Evolutionary conservation across 2,329 filamentous ascomycete species (phyloP), one percentile per base, ranked within the genome.

Genomic region (Aspergillus pseudoterreus): DNA sequence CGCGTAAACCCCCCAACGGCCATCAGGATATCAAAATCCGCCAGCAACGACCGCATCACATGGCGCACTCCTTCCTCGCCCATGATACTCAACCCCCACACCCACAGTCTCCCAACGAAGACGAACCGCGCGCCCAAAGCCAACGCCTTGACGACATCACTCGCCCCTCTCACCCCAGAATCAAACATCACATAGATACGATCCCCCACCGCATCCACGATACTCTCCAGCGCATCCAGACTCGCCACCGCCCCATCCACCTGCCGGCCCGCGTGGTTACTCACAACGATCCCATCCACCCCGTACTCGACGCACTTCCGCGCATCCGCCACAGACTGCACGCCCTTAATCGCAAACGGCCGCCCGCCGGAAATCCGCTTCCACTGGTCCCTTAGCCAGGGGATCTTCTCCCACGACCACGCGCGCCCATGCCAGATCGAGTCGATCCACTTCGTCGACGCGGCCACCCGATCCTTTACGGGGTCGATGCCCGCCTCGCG

Each of bases 191-290:
- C 74, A 59, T 80, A 75, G 3, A 67, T 72, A 48, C 74, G 70
- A 54, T 78, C 73, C 0, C 78, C 78, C 12, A 82, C 76, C 12
- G 77, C 77, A 68, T 67, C 70, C 2, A 76, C 77, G 51, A 85
- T 84, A 52, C 77, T 78, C 69, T 84, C 81, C 56, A 85, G 59
- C 1, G 80, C 81, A 63, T 85, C 82, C 46, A 85, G 64, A 60
- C 77, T 82, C 11, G 77, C 82, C 50, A 82, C 72, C 2, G 82
- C 81, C 0, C 82, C 82, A 57, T 85, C 82, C 2, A 85, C 79
- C 65, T 85, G 82, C 17, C 86, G 69, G 0, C 86, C 86, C 1
- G 86, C 87, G 64, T 90, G 87, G 58, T 90, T 90, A 12, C 78
- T 82, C 1, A 90, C 74, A 1, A 90, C 78, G 44, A 90, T 86